These are phyloP conservation scores for Penicillium silybi DNA, from an alignment of 495 filamentous ascomycete genomes.

Conservation along the genomic window DNA sequence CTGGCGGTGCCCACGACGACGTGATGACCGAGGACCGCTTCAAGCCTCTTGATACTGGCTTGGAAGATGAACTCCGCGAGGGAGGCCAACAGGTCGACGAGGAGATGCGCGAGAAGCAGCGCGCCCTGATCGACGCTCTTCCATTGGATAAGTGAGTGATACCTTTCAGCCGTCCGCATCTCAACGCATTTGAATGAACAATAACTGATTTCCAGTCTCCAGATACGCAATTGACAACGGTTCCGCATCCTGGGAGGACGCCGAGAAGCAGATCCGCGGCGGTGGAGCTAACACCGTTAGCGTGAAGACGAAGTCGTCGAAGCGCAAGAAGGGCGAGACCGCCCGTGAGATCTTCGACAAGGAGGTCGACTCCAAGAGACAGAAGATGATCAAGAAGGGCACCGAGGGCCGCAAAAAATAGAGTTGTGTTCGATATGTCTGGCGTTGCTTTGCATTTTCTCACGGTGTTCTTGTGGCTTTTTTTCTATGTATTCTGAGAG, in stretches of 20 bases:
- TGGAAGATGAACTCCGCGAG: constrained; percentile 85
- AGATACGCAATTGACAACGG: constrained; percentile 81
- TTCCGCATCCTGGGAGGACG: constrained; percentile 70
- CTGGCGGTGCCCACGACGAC: constrained; percentile 58
- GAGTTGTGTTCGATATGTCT: constrained; percentile 11
- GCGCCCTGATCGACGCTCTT: constrained; percentile 81
- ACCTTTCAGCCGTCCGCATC: constrained; percentile 1
- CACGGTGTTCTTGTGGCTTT: constrained; percentile 19
- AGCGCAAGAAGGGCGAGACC: constrained; percentile 74
- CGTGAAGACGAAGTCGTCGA: constrained; percentile 67
- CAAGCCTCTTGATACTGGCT: constrained; percentile 60
- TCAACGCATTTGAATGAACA: constrained; percentile 29
- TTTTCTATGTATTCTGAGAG: constrained; percentile 13
- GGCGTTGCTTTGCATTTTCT: constrained; percentile 24
- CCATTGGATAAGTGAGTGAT: constrained; percentile 77
- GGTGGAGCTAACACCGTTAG: constrained; percentile 71
- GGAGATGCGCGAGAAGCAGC: constrained; percentile 70
- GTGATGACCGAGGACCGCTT: constrained; percentile 56
- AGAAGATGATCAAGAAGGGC: constrained; percentile 51
- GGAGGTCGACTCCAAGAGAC: constrained; percentile 46
- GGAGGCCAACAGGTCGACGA: constrained; percentile 71
- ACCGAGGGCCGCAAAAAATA: constrained; percentile 46
- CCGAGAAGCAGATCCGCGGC: constrained; percentile 69
- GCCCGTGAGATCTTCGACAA: constrained; percentile 49
- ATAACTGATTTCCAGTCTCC: constrained; percentile 41